These are phyloP conservation scores for Xerocomus brunneocitrinus DNA, from an alignment of 768 basidiomycete species.

Conservation along the genomic window DNA sequence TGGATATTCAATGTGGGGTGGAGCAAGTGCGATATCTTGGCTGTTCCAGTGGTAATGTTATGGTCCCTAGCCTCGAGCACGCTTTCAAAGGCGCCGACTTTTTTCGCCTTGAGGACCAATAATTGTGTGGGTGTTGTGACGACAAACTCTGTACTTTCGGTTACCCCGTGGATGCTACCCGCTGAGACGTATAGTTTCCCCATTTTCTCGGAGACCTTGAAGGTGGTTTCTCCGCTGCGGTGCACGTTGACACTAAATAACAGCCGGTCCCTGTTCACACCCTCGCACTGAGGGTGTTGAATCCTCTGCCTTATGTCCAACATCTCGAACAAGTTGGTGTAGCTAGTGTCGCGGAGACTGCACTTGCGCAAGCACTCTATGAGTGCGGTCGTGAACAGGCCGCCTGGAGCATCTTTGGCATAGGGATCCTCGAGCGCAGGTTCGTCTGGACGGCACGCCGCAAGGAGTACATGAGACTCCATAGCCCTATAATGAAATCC, in stretches of 20 bases:
- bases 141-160: slow-evolving; percentile 12
- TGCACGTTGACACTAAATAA: slow-evolving; percentile 19
- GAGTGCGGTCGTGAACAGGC: slow-evolving; percentile 19
- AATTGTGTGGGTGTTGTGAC: slow-evolving; percentile 1
- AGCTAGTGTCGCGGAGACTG: slow-evolving; percentile 14
- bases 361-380: slow-evolving; percentile 7
- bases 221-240: slow-evolving; percentile 9
- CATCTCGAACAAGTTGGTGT: slow-evolving; percentile 8
- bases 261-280: slow-evolving; percentile 11
- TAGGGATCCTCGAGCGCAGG: slow-evolving; percentile 9
- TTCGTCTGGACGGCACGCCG: slow-evolving; percentile 18
- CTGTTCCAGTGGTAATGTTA: slow-evolving; percentile 4
- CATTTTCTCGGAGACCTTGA: slow-evolving; percentile 10
- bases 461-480: slow-evolving; percentile 19
- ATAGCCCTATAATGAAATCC: slow-evolving; percentile 18
- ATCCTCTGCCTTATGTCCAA: slow-evolving; percentile 1
- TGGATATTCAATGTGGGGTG: slow-evolving; percentile 8
- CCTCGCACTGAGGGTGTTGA: slow-evolving; percentile 21
- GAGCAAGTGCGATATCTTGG: slow-evolving; percentile 10
- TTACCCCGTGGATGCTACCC: slow-evolving; percentile 16
- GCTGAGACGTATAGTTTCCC: slow-evolving; percentile 11
- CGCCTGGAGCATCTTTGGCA: slow-evolving; percentile 5
- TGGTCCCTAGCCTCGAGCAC: slow-evolving; percentile 8
- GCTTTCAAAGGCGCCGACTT: slow-evolving; percentile 12
- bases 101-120: slow-evolving; percentile 8